Evolutionary conservation across 495 filamentous ascomycete species (phyloP).

Genomic region (Filosporella fistucella): DNA sequence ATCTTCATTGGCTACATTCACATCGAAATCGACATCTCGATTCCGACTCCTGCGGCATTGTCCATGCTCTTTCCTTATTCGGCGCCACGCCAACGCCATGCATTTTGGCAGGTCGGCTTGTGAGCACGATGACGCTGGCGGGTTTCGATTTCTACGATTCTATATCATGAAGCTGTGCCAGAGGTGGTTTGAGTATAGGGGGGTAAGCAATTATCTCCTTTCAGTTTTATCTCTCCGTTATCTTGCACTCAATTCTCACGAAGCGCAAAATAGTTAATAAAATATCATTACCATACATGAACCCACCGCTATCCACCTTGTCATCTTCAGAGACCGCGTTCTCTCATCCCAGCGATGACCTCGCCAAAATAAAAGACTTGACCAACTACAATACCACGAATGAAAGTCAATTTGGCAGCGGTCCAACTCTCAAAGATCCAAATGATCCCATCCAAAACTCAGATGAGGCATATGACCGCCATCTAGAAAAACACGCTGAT

Average conservation of each 20-base stretch:
- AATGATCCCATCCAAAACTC: constrained; percentile 14
- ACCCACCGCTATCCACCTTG: too few species aligned
- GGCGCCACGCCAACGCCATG: not conserved
- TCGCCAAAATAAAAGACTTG: not conserved
- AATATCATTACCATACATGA: too few species aligned
- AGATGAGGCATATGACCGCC: constrained; percentile 2
- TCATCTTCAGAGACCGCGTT: not conserved
- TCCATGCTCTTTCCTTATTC: too few species aligned
- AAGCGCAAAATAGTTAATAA: too few species aligned
- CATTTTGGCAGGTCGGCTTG: constrained; percentile 1
- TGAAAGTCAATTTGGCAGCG: constrained; percentile 8
- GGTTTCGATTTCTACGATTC: too few species aligned
- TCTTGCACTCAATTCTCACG: too few species aligned
- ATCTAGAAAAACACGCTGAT: constrained; percentile 7
- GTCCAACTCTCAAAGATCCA: constrained; percentile 11
- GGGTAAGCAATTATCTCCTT: too few species aligned
- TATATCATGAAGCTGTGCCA: too few species aligned
- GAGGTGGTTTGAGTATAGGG: too few species aligned
- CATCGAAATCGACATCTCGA: not conserved
- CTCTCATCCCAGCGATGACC: not conserved
- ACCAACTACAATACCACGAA: not conserved
- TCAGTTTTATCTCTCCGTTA: too few species aligned
- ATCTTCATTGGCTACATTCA: too few species aligned
- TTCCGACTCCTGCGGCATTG: not conserved
- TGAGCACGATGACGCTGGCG: constrained; percentile 11